Percentiles rank a stretch among this genome's conserved stretches.
These are phyloP conservation scores for Pugionium cornutum DNA, from an alignment of 345 rosid species.

Conservation along the genomic window DNA sequence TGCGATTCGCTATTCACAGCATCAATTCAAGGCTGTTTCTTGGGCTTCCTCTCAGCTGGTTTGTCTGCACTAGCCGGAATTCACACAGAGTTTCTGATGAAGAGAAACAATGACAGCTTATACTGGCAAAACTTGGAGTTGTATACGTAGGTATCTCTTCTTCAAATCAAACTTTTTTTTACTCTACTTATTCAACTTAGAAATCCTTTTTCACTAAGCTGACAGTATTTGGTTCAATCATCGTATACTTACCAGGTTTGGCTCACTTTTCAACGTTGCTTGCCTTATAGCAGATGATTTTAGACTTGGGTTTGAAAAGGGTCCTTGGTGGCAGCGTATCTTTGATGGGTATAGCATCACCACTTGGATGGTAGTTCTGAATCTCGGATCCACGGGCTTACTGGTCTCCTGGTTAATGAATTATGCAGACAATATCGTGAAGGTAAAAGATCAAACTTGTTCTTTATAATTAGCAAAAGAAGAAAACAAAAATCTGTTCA, in stretches of 20 bases:
- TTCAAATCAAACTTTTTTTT: constrained; percentile 31
- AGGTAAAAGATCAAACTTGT: constrained; percentile 51
- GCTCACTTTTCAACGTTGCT: constrained; percentile 81
- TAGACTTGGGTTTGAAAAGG: constrained; percentile 82
- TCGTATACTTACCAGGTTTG: constrained; percentile 53
- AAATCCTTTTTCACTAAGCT: not conserved
- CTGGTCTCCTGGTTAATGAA: constrained; percentile 90
- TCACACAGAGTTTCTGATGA: constrained; percentile 93
- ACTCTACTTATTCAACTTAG: not conserved
- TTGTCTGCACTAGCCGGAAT: constrained; percentile 94
- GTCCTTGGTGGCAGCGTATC: constrained; percentile 90
- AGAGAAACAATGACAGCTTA: constrained; percentile 88
- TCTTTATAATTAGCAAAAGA: not conserved
- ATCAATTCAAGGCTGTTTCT: constrained; percentile 83
- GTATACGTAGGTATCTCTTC: constrained; percentile 78
- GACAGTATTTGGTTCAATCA: not conserved
- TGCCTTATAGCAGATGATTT: constrained; percentile 85
- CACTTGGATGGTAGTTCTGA: constrained; percentile 85
- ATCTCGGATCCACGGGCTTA: constrained; percentile 80
- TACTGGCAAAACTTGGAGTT: constrained; percentile 95
- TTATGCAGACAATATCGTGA: constrained; percentile 90
- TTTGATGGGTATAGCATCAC: constrained; percentile 72
- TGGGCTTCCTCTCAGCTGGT: constrained; percentile 84
- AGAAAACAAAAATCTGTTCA: not conserved
- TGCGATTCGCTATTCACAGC: constrained; percentile 88